Evolutionary conservation across 805 yeast genomes (phyloP).

Genomic region (Cyberlindnera xylosilytica): DNA sequence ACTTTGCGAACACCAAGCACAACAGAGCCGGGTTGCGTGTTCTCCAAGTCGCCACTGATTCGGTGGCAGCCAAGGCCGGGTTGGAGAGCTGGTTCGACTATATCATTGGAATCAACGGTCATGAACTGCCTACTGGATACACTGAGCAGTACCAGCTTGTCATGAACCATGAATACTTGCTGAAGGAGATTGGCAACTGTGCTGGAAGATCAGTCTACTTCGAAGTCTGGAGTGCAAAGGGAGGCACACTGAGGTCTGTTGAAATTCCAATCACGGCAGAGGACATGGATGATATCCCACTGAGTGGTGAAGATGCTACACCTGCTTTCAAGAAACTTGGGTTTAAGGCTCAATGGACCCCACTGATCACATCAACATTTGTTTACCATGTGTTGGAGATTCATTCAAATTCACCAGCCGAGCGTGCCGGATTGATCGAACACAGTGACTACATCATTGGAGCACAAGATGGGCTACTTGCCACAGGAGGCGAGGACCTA

Average conservation of each 20-base stretch:
- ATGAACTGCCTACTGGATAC: slow-evolving; percentile 43
- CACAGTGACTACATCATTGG: slow-evolving; percentile 88
- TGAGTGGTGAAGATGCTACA: slow-evolving; percentile 23
- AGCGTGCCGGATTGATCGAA: slow-evolving; percentile 75
- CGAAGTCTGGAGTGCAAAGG: slow-evolving; percentile 85
- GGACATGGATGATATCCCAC: slow-evolving; percentile 29
- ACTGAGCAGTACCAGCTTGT: slow-evolving; percentile 32
- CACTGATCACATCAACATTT: slow-evolving; percentile 68
- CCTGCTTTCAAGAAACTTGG: slow-evolving; percentile 54
- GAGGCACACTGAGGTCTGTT: slow-evolving; percentile 54
- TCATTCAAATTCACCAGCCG: slow-evolving; percentile 77
- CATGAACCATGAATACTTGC: slow-evolving; percentile 43
- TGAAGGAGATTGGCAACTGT: slow-evolving; percentile 40
- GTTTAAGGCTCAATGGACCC: slow-evolving; percentile 71
- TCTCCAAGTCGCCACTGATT: slow-evolving; percentile 42
- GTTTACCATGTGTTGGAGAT: slow-evolving; percentile 85
- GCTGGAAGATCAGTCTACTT: slow-evolving; percentile 44
- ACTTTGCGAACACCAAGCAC: slow-evolving; percentile 28
- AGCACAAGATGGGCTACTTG: slow-evolving; percentile 78
- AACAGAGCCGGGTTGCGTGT: slow-evolving; percentile 55
- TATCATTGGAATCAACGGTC: slow-evolving; percentile 76
- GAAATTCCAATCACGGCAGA: slow-evolving; percentile 32
- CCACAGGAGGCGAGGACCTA: slow-evolving; percentile 83
- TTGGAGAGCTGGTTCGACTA: slow-evolving; percentile 88
- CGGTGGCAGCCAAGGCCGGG: slow-evolving; percentile 49